Conservation (phyloP, 1,284 basidiomycete genomes). For the Pseudozyma hubeiensis region DNA sequence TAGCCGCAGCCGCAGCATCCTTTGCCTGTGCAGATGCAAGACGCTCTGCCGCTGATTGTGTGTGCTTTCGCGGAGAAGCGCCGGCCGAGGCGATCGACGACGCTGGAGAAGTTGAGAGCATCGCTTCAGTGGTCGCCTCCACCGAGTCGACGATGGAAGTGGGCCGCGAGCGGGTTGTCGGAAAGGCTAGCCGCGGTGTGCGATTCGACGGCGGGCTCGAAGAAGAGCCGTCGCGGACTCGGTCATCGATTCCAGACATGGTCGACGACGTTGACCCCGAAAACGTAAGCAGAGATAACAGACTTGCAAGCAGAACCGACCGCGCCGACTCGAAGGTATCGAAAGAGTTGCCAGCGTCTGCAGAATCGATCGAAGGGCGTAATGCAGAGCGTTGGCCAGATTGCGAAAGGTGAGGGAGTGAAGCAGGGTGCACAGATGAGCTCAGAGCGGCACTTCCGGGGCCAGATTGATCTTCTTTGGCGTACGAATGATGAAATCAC, state of each 20-base stretch:
- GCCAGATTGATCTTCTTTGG: too few relatives aligned
- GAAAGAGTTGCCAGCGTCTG: too few relatives aligned
- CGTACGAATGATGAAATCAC: too few relatives aligned
- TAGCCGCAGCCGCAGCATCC: conserved; percentile 42
- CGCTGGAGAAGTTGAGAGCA: conserved; percentile 40
- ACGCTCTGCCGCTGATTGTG: conserved; percentile 31
- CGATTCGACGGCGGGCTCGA: conserved; percentile 25
- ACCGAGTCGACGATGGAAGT: conserved; percentile 43
- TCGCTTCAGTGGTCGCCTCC: conserved; percentile 20
- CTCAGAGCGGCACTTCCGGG: too few relatives aligned
- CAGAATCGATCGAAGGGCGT: too few relatives aligned
- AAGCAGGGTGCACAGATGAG: too few relatives aligned
- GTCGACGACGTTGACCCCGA: not conserved
- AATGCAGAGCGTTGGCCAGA: too few relatives aligned
- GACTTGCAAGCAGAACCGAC: too few relatives aligned
- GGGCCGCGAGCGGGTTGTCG: conserved; percentile 30
- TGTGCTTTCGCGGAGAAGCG: conserved; percentile 39
- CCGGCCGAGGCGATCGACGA: conserved; percentile 34
- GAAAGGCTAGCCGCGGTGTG: conserved; percentile 36
- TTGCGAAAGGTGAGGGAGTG: too few relatives aligned
- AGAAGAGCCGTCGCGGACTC: conserved; percentile 12
- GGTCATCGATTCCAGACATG: conserved; percentile 26
- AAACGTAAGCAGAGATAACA: too few relatives aligned
- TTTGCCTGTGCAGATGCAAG: conserved; percentile 35
- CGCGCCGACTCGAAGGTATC: too few relatives aligned